A percentile compares a stretch with the other conserved stretches of the same genome.
phyloP scores from a whole-genome alignment of 805 yeast genomes.

The Candida sphagnicola region DNA sequence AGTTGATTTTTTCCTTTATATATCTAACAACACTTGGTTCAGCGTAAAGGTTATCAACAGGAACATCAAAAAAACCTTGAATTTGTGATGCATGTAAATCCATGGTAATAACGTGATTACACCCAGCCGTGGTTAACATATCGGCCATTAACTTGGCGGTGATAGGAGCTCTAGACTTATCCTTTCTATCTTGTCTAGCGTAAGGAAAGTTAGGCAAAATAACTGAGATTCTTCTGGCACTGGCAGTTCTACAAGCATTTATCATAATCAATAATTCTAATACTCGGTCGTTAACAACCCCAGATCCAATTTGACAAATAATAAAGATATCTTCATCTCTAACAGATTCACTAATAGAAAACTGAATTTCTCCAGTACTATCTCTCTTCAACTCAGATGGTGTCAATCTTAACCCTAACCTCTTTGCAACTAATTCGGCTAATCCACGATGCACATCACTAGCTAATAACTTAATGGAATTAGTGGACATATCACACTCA shows the following conservation, averaged over 20 bases:
- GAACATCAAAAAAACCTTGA: constrained; percentile 93
- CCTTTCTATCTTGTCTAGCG: constrained; percentile 96
- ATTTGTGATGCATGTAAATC: constrained; percentile 97
- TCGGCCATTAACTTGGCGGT: constrained; percentile 94
- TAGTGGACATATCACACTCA: constrained; percentile 58
- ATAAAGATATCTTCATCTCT: constrained; percentile 81
- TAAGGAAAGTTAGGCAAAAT: constrained; percentile 95
- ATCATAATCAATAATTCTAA: constrained; percentile 87
- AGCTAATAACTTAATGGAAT: constrained; percentile 49
- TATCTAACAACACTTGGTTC: constrained; percentile 87
- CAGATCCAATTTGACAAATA: constrained; percentile 75
- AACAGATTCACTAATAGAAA: constrained; percentile 70
- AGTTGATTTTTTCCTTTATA: constrained; percentile 59
- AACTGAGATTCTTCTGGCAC: constrained; percentile 90
- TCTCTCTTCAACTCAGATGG: constrained; percentile 72
- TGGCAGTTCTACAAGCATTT: constrained; percentile 93
- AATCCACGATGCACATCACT: constrained; percentile 84
- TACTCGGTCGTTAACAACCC: constrained; percentile 77
- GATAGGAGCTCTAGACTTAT: constrained; percentile 92
- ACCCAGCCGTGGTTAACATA: constrained; percentile 88
- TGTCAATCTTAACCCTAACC: constrained; percentile 66
- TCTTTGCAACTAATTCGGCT: constrained; percentile 67
- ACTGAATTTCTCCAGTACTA: constrained; percentile 74
- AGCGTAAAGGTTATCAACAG: constrained; percentile 93
- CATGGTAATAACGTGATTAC: constrained; percentile 94